Evolutionary conservation across 345 rosid species (phyloP), one percentile per base, ranked within the genome.

Genomic region (Combretum micranthum): DNA sequence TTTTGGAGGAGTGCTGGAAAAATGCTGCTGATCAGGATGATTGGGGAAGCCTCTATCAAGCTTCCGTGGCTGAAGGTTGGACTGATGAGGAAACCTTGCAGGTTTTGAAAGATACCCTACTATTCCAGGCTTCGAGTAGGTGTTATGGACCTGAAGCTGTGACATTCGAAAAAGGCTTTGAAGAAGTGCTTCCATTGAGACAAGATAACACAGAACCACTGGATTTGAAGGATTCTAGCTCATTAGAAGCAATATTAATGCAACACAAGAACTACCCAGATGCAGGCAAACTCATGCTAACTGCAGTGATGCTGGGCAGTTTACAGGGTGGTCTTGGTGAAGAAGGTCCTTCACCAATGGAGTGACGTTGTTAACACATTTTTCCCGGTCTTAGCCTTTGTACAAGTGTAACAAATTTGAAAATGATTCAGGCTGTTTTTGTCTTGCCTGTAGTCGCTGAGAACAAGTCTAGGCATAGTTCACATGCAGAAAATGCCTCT

Each of bases 1-100:
- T 89, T 37, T 65, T 93, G 67, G 90, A 82, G 64, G 84, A 83
- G 50, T 87, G 97, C 88, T 89, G 97, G 96, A 89, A 78, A 75
- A 85, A 83, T 9, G 92, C 92, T 0, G 92, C 83, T 0, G 83
- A 87, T 46, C 88, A 67, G 68, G 94, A 89, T 13, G 85, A 84
- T 46, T 93, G 99, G 97, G 83, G 81, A 13, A 60, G 75, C 56
- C 85, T 83, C 48, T 71, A 80, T 64, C 74, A 80, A 76, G 85
- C 94, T 20, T 80, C 77, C 2, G 46, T 44, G 0, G 65, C 69
- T 0, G 87, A 93, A 78, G 99, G 97, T 16, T 89, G 97, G 96
- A 82, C 84, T 21, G 99, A 93, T 7, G 83, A 82, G 56, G 97
- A 89, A 72, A 93, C 80, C 44, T 48, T 85, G 64, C 77, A 72